Evolutionary conservation across 192 early-diverging fungal genomes (phyloP), one percentile per base, ranked within the genome.

Genomic region (Neocallimastix lanati): DNA sequence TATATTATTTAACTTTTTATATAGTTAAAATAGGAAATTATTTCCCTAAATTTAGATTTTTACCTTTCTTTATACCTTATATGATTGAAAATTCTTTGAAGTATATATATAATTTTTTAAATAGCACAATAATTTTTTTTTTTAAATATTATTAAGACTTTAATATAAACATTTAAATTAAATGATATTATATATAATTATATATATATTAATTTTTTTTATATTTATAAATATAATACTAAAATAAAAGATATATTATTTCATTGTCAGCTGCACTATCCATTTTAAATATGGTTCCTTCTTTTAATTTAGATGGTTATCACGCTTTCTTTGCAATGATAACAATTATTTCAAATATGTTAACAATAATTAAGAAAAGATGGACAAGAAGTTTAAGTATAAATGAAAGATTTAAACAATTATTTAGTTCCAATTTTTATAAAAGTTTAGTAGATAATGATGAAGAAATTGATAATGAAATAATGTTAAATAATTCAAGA

Each of bases 251-350:
- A 37, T 93, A 92, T 78, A 89, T 86, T 21, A 86, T 90, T 29
- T 91, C 92, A 15, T 89, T 93, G 76, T 90, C 92, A 16, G 58
- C 90, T 18, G 92, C 92, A 28, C 80, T 93, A 33, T 85, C 91
- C 12, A 37, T 93, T 13, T 80, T 93, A 28, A 93, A 93, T 80
- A 93, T 93, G 82, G 82, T 93, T 25, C 93, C 93, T 5, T 90
- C 91, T 13, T 86, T 87, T 50, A 83, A 88, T 76, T 82, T 93
- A 79, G 93, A 93, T 81, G 93, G 93, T n/a, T 84, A 92, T 50
- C 90, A 91, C 81, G 90, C 93, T 2, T 80, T 92, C 29, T 79
- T 81, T 33, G 86, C 87, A 16, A 58, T 89, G 12, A 77, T 82
- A 4, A 84, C 86, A 14, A 35, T 84, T 4, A n/a, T 84, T 13